Conservation (phyloP, 73 alveolate genomes). For the Uronychia setigera region DNA sequence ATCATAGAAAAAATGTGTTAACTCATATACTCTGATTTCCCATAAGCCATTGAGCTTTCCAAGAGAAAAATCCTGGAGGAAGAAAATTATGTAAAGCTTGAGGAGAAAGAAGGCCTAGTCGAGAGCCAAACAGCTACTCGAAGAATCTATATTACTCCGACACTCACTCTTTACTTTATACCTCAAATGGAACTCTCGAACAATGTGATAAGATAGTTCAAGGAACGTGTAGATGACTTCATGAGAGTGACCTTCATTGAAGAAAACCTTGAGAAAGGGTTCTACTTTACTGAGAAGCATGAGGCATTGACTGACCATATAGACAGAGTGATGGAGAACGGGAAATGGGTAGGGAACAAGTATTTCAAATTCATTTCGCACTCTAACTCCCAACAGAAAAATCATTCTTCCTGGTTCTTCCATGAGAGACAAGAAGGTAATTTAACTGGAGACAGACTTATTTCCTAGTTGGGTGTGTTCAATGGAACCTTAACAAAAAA, state of each 20-base stretch:
- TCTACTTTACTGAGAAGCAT: neutral
- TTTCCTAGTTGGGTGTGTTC: conserved; percentile 37
- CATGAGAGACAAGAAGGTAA: neutral
- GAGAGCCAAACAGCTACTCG: neutral
- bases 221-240: conserved; percentile 31
- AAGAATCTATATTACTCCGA: conserved; percentile 38
- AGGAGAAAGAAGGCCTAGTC: neutral
- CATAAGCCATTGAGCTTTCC: too few species aligned
- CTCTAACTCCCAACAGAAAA: conserved; percentile 65
- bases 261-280: neutral
- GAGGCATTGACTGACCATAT: conserved; percentile 19
- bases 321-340: conserved; percentile 15
- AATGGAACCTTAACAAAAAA: conserved; percentile 20
- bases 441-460: conserved; percentile 9
- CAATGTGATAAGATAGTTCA: conserved; percentile 49
- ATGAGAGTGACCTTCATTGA: conserved; percentile 26
- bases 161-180: conserved; percentile 14
- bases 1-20: neutral
- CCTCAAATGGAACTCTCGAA: conserved; percentile 41
- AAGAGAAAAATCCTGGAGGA: too few species aligned
- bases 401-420: conserved; percentile 63
- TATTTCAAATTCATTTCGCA: conserved; percentile 35
- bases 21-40: too few species aligned
- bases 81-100: neutral
- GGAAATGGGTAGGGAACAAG: conserved; percentile 22